Evolutionary conservation across 208 protist species (phyloP).

Genomic region (Porcisia deanei): DNA sequence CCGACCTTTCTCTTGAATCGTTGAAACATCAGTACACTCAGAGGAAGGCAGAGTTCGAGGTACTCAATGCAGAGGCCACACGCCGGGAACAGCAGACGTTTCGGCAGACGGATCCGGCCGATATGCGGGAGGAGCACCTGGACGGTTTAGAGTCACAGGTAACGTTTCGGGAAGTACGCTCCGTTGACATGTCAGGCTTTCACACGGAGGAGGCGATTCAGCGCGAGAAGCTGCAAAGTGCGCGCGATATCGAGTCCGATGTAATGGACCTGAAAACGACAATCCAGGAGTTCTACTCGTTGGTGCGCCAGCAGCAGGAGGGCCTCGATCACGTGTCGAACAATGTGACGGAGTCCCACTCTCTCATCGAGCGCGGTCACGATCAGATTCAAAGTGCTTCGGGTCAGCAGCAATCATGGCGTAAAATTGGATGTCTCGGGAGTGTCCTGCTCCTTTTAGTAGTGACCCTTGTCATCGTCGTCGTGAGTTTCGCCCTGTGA

Average conservation of each 20-base stretch:
- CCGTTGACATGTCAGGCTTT: slow-evolving; percentile 59
- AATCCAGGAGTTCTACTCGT: slow-evolving; percentile 75
- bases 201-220: slow-evolving; percentile 77
- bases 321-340: slow-evolving; percentile 50
- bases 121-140: slow-evolving; percentile 9
- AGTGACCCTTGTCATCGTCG: slow-evolving; percentile 52
- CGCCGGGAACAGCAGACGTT: slow-evolving; percentile 63
- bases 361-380: slow-evolving; percentile 61
- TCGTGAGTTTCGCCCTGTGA: slow-evolving; percentile 34
- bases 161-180: slow-evolving; percentile 44
- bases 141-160: slow-evolving; percentile 36
- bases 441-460: slow-evolving; percentile 57
- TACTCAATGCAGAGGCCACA: slow-evolving; percentile 47
- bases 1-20: slow-evolving; percentile 28
- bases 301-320: slow-evolving; percentile 73
- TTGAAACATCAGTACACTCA: slow-evolving; percentile 46
- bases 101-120: slow-evolving; percentile 26
- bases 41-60: slow-evolving; percentile 44
- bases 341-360: slow-evolving; percentile 57
- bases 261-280: slow-evolving; percentile 73
- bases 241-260: slow-evolving; percentile 72
- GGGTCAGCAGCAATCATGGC: slow-evolving; percentile 45
- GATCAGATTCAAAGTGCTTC: slow-evolving; percentile 62
- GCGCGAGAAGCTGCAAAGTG: slow-evolving; percentile 66
- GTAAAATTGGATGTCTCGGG: slow-evolving; percentile 69